Evolutionary conservation across 805 yeast species (phyloP), one percentile per base, ranked within the genome.

Genomic region (Blastobotrys muscicola): DNA sequence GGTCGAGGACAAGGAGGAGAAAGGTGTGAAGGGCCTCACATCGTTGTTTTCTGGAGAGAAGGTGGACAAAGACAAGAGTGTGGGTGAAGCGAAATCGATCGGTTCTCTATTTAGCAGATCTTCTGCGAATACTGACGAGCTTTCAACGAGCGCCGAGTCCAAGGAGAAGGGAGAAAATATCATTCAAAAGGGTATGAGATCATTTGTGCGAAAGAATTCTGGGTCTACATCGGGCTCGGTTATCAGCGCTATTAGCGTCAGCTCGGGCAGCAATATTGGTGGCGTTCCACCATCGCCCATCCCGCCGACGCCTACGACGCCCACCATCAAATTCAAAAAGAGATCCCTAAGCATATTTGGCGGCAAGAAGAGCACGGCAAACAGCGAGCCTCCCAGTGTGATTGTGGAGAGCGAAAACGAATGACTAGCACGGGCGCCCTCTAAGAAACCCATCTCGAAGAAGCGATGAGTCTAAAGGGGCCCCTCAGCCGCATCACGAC

Each of bases 121-220:
- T 13, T 47, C 40, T 13, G 47, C 44, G 14, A 46, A 40, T 6
- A 36, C 41, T 30, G 29, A 35, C 11, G 50, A 38, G 11, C 33
- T 39, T 16, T 36, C 42, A 23, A 30, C 42, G 9, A 44, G 48
- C 12, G 16, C 43, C 9, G 50, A 45, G 30, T 43, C 39, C 35
- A 48, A 43, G 34, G 51, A 46, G 39, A 20, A 20, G 26, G 26
- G 26, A 20, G 26, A 20, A 6, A 50, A 42, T 32, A 43, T 52
- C 37, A 31, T 53, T 11, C 55, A 53, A 29, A 53, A 53, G 47
- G 44, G 55, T 36, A 51, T 51, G 52, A 44, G 55, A 7, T 39
- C 51, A 10, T 51, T 53, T 23, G 39, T 49, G 4, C 41, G 48
- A 6, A 44, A 43, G 33, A 42, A 47, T 12, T 44, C 49, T 8